These are phyloP conservation scores for Pestalotiopsis sp. DNA, from an alignment of 2,329 filamentous ascomycete genomes.

Conservation along the genomic window DNA sequence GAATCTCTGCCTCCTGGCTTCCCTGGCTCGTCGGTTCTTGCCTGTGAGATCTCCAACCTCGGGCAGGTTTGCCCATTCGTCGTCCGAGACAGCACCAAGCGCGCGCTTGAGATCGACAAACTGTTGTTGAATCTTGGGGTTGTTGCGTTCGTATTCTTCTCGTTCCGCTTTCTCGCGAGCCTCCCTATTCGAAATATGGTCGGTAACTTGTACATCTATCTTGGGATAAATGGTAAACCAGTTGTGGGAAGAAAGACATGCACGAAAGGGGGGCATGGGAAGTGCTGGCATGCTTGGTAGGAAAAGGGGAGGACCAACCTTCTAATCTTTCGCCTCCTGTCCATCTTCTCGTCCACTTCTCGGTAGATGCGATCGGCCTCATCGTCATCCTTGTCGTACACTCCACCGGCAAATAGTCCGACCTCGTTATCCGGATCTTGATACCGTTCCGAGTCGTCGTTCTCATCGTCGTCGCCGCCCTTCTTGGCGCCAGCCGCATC, in stretches of 20 bases:
- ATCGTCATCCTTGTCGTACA: slow-evolving; percentile 97
- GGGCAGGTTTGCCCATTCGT: slow-evolving; percentile 94
- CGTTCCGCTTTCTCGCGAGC: slow-evolving; percentile 87
- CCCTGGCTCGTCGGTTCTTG: slow-evolving; percentile 84
- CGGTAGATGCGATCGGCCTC: slow-evolving; percentile 97
- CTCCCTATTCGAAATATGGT: slow-evolving; percentile 78
- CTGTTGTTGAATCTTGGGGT: slow-evolving; percentile 97
- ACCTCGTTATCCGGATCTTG: slow-evolving; percentile 98
- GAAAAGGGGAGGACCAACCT: slow-evolving; percentile 65
- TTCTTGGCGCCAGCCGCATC: slow-evolving; percentile 65
- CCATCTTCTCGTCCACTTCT: slow-evolving; percentile 97
- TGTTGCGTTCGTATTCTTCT: slow-evolving; percentile 95
- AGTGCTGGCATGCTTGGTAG: slow-evolving; percentile 14
- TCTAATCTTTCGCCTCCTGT: slow-evolving; percentile 80
- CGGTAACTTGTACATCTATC: slow-evolving; percentile 77
- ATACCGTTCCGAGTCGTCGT: slow-evolving; percentile 79
- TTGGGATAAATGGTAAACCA: slow-evolving; percentile 69
- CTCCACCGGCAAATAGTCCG: slow-evolving; percentile 90
- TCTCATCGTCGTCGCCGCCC: slow-evolving; percentile 67
- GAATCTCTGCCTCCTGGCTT: slow-evolving; percentile 81
- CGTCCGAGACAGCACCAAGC: slow-evolving; percentile 84
- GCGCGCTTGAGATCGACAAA: slow-evolving; percentile 95
- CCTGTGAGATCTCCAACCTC: slow-evolving; percentile 97
- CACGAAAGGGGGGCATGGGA: not conserved
- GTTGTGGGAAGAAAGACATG: slow-evolving; percentile 32